Percentiles rank a stretch among this genome's conserved stretches.
These are phyloP conservation scores for Stenocarpella maydis DNA, from an alignment of 2,329 filamentous ascomycete species.

Conservation along the genomic window DNA sequence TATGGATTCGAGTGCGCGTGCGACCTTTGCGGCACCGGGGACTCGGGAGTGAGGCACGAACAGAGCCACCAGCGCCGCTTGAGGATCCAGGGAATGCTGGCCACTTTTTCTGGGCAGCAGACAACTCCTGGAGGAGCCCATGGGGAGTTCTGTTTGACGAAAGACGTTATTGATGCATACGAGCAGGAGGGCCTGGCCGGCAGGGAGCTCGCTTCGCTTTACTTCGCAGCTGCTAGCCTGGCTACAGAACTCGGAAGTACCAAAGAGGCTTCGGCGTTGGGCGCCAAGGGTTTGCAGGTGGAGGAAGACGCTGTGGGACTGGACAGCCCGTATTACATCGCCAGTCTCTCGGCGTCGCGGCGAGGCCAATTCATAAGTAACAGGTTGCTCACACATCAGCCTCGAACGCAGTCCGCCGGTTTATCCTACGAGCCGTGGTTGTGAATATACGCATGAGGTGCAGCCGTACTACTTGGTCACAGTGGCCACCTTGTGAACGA, in stretches of 20 bases:
- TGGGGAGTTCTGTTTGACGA: not conserved
- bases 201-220: constrained; percentile 17
- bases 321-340: not conserved
- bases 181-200: not conserved
- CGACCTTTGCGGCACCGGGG: not conserved
- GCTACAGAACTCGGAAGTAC: not conserved
- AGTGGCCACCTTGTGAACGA: not conserved
- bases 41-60: not conserved
- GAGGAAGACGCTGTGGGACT: constrained; percentile 1
- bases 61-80: not conserved
- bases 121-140: not conserved
- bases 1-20: constrained; percentile 12
- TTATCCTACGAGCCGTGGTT: constrained; percentile 6
- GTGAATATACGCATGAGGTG: not conserved
- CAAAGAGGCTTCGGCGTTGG: not conserved
- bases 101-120: not conserved
- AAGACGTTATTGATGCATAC: not conserved
- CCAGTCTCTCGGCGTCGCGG: not conserved
- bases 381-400: not conserved
- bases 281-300: not conserved
- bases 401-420: not conserved
- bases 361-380: not conserved
- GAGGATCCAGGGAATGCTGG: not conserved
- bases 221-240: not conserved
- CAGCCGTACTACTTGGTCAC: not conserved